Evolutionary conservation across 257 asterid genomes (phyloP), one percentile per base, ranked within the genome.

Genomic region (Fraxinus pennsylvanica): DNA sequence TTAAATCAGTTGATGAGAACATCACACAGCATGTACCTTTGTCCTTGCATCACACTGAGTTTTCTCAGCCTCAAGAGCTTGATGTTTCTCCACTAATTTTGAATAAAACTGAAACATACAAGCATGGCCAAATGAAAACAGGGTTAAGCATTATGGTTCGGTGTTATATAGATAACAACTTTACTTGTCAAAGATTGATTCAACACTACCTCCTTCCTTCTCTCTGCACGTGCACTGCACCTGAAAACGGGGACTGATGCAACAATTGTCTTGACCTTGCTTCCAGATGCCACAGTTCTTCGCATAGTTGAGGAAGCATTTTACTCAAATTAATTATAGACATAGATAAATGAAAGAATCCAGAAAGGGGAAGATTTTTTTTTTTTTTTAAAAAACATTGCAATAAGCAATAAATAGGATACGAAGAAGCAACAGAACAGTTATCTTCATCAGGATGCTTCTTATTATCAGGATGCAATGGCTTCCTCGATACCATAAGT

Each of bases 71-170:
- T 88, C 95, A 83, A 91, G 73, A 35, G 97, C 98, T 86, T 88
- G 96, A 76, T 88, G 96, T 80, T 92, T 93, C 90, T 93, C 97
- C 89, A 87, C 96, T 59, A 93, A 78, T 74, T 92, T 93, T 54
- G 91, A 77, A 88, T 84, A 86, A 67, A 93, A 93, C 98, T 93
- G 61, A 54, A 76, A 77, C 14, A 72, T 29, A 81, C 15, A 32
- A 81, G 61, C 59, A 65, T 43, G 74, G 15, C 50, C 21, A 78
- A 12, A 33, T 59, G 29, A 76, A 52, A 73, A 74, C 69, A 73
- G 8, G 76, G 63, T 61, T 68, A 32, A 43, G 9, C 0, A 39
- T 74, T 65, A 27, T 14, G 54, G 68, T 74, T 63, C 36, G 29
- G 71, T 50, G 22, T 54, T 5, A 61, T 25, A 66, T 15, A 68